Conservation (phyloP, 495 filamentous ascomycete genomes). For the Amorphotheca resinae region DNA sequence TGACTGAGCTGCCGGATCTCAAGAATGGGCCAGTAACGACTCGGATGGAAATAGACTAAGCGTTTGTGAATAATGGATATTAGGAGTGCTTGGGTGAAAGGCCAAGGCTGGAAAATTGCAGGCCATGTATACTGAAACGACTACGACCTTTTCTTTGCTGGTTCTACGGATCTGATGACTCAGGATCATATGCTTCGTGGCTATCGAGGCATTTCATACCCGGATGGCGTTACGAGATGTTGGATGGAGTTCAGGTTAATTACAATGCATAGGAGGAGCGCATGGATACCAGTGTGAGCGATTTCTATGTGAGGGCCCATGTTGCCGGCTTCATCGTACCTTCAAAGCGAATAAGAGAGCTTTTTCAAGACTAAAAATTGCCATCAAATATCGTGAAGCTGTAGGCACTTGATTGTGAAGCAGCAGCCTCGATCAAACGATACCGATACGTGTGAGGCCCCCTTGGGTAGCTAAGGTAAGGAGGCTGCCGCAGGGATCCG, state of each 20-base stretch:
- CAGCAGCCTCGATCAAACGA: no score
- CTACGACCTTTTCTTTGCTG: slow-evolving; percentile 12
- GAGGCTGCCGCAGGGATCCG: no score
- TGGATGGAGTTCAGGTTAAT: slow-evolving; percentile 12
- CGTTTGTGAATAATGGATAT: slow-evolving; percentile 6
- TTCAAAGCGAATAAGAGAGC: no score
- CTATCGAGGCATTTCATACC: slow-evolving; percentile 17
- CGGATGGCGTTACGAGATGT: slow-evolving; percentile 19
- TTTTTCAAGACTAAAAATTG: no score
- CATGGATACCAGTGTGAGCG: not conserved
- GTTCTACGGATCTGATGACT: no score
- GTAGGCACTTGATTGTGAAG: no score
- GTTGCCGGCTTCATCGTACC: no score
- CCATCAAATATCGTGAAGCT: no score
- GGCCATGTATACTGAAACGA: slow-evolving; percentile 19
- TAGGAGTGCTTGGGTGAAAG: slow-evolving; percentile 3
- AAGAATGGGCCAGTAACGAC: slow-evolving; percentile 43
- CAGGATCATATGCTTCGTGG: no score
- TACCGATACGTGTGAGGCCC: no score
- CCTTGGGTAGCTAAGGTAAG: no score
- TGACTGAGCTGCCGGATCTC: slow-evolving; percentile 46
- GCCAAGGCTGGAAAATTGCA: slow-evolving; percentile 9
- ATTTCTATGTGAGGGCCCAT: no score
- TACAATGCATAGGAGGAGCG: not conserved
- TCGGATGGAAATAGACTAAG: slow-evolving; percentile 84